A percentile compares a stretch with the other conserved stretches of the same genome.
These are phyloP conservation scores for Citrullus mucosospermus DNA, from an alignment of 306 rosid species.

Conservation along the genomic window DNA sequence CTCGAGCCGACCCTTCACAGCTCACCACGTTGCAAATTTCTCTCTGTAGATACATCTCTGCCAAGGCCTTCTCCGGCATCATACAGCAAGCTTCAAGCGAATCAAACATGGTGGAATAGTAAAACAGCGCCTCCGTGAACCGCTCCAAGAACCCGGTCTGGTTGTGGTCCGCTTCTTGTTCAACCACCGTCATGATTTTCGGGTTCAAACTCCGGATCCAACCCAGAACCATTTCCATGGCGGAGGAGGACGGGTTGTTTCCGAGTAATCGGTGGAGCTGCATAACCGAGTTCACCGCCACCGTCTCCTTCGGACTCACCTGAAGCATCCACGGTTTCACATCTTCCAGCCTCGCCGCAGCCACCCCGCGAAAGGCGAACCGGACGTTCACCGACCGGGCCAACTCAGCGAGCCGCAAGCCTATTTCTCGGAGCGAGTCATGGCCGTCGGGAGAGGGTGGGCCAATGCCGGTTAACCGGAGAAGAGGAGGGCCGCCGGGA, in stretches of 20 bases:
- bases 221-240: constrained; percentile 30
- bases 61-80: constrained; percentile 61
- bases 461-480: constrained; percentile 79
- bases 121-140: constrained; percentile 73
- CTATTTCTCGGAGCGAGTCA: constrained; percentile 69
- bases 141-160: constrained; percentile 60
- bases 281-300: constrained; percentile 75
- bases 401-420: constrained; percentile 58
- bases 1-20: constrained; percentile 64
- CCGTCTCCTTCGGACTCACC: constrained; percentile 53
- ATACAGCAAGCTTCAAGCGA: constrained; percentile 61
- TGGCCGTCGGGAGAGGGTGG: constrained; percentile 88
- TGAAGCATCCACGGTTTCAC: constrained; percentile 93
- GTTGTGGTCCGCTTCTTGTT: constrained; percentile 83
- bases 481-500: constrained; percentile 71
- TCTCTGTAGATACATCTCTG: constrained; percentile 64
- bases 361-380: constrained; percentile 80
- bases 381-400: constrained; percentile 79
- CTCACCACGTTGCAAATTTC: constrained; percentile 78
- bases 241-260: constrained; percentile 12
- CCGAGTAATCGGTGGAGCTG: constrained; percentile 77
- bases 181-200: constrained; percentile 62
- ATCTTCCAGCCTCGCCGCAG: constrained; percentile 68
- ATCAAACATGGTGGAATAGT: constrained; percentile 78
- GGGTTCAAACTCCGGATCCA: constrained; percentile 74